phyloP scores from a whole-genome alignment of 179 eudicot species.

The Carnegiea gigantea region DNA sequence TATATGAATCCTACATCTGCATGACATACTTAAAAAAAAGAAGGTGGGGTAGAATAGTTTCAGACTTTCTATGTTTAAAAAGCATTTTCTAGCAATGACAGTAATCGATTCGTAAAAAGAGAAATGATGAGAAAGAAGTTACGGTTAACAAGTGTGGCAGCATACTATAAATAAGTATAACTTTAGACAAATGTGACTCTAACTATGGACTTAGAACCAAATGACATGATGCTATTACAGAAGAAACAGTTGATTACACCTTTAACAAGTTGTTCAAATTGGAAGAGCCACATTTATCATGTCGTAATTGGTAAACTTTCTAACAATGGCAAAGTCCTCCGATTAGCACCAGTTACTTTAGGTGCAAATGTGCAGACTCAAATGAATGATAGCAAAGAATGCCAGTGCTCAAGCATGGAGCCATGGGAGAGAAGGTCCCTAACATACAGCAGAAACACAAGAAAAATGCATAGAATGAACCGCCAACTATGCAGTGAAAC shows the following conservation, averaged over 20 bases:
- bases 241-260: too few species aligned
- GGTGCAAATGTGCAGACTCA: neutral
- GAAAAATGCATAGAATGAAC: too few species aligned
- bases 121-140: too few species aligned
- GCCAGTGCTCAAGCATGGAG: neutral
- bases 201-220: neutral
- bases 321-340: neutral
- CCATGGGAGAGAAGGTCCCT: too few species aligned
- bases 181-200: neutral
- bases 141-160: neutral
- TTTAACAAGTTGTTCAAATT: too few species aligned
- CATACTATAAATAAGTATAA: too few species aligned
- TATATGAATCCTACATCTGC: too few species aligned
- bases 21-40: neutral
- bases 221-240: neutral
- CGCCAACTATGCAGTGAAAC: neutral
- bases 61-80: neutral
- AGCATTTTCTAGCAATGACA: neutral
- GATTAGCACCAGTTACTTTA: neutral
- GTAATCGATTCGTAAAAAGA: neutral
- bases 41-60: too few species aligned
- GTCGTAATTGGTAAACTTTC: neutral
- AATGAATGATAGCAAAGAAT: neutral
- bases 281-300: neutral
- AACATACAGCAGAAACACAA: neutral